Evolutionary conservation across 768 basidiomycete genomes (phyloP).

Genomic region (Termitomyces eurrhizus): DNA sequence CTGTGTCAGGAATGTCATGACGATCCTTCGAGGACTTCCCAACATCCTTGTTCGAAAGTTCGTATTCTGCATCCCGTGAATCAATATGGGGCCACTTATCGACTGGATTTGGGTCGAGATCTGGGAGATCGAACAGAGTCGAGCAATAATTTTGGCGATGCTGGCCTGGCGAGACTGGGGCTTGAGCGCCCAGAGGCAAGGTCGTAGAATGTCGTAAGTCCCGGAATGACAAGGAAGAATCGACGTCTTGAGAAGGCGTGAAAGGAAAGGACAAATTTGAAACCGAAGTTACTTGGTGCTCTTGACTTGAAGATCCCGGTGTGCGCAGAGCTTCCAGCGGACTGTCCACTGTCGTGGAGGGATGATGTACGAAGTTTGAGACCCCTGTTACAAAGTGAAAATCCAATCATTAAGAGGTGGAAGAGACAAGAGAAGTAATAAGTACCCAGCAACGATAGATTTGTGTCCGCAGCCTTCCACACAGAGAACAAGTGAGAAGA

Average conservation of each 20-base stretch:
- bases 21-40: background rate
- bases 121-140: background rate
- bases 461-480: background rate
- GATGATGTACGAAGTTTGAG: background rate
- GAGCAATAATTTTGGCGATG: background rate
- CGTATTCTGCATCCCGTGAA: background rate
- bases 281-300: background rate
- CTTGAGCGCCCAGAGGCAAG: background rate
- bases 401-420: background rate
- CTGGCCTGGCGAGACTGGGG: slow-evolving; percentile 1
- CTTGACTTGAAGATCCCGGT: background rate
- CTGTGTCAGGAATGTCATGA: background rate
- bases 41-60: background rate
- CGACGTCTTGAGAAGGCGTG: background rate
- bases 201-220: background rate
- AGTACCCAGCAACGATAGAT: background rate
- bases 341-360: background rate
- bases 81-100: background rate
- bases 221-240: background rate
- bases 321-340: background rate
- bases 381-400: background rate
- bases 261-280: background rate
- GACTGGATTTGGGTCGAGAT: background rate
- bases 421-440: background rate
- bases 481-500: background rate